Conservation (phyloP, 2,329 filamentous ascomycete genomes). For the Intubia oerlemansii region DNA sequence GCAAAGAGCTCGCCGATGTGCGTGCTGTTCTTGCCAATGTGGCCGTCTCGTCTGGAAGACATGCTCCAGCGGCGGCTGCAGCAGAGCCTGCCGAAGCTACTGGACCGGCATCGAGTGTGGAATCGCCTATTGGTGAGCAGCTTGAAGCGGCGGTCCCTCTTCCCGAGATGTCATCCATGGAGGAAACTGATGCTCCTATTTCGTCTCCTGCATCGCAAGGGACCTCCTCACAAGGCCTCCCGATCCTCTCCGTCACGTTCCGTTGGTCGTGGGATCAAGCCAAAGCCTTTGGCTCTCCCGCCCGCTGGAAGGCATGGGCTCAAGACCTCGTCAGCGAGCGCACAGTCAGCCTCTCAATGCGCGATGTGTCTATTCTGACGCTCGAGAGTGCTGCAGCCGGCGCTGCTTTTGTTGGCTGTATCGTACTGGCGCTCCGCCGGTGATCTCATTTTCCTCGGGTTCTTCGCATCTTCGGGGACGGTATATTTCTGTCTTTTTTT, state of each 20-base stretch:
- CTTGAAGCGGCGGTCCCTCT: not conserved
- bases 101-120: no score
- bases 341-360: constrained; percentile 39
- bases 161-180: no score
- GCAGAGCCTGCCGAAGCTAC: not conserved
- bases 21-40: constrained; percentile 11
- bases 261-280: constrained; percentile 19
- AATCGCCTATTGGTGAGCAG: no score
- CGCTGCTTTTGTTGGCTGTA: constrained; percentile 15
- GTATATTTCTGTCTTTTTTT: no score
- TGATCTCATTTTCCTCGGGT: no score
- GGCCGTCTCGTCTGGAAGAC: not conserved
- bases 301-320: constrained; percentile 25
- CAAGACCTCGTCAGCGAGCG: constrained; percentile 45
- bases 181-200: no score
- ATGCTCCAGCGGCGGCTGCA: not conserved
- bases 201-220: not conserved
- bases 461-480: no score
- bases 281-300: constrained; percentile 14
- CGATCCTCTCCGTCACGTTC: constrained; percentile 1
- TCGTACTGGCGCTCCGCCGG: no score
- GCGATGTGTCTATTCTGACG: constrained; percentile 47
- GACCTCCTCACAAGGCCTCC: not conserved
- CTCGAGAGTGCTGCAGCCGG: constrained; percentile 46
- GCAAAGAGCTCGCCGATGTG: constrained; percentile 19